phyloP scores from a whole-genome alignment of 768 basidiomycete genomes.

The Chalciporus sphaerocephalus region DNA sequence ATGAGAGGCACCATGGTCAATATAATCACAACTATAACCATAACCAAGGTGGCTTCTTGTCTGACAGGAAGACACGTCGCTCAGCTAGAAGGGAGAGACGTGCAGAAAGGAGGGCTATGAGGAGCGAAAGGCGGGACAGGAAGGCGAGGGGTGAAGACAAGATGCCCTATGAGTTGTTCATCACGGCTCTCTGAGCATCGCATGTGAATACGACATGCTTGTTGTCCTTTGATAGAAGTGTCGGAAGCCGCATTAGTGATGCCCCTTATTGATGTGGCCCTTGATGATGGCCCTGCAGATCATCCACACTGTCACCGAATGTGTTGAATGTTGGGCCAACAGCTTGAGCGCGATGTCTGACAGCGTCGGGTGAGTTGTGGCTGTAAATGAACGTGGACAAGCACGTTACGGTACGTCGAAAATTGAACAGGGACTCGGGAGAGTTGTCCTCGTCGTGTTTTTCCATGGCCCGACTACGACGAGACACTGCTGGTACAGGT shows the following conservation, averaged over 20 bases:
- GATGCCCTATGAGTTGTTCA: slow-evolving; percentile 21
- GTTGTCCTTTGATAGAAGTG: too few relatives aligned
- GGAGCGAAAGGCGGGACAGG: slow-evolving; percentile 12
- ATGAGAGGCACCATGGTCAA: slow-evolving; percentile 2
- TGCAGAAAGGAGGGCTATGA: slow-evolving; percentile 7
- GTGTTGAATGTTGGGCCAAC: background rate
- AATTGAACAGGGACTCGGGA: background rate
- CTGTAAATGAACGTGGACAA: background rate
- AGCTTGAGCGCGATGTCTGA: background rate
- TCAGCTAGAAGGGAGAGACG: slow-evolving; percentile 15
- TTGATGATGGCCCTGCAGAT: background rate
- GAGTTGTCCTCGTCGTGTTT: background rate
- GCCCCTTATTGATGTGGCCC: background rate
- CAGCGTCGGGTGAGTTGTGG: background rate
- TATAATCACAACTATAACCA: background rate
- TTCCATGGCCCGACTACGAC: slow-evolving; percentile 28
- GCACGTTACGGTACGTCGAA: background rate
- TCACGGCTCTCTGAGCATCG: slow-evolving; percentile 6
- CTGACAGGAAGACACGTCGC: slow-evolving; percentile 7
- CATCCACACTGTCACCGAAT: too few relatives aligned
- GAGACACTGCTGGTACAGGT: slow-evolving; percentile 15
- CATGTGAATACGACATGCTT: too few relatives aligned
- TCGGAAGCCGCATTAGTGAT: too few relatives aligned
- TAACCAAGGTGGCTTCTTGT: background rate
- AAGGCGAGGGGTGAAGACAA: slow-evolving; percentile 16